Evolutionary conservation across 768 basidiomycete species (phyloP), one percentile per base, ranked within the genome.

Genomic region (Xerocomellus intermedius): DNA sequence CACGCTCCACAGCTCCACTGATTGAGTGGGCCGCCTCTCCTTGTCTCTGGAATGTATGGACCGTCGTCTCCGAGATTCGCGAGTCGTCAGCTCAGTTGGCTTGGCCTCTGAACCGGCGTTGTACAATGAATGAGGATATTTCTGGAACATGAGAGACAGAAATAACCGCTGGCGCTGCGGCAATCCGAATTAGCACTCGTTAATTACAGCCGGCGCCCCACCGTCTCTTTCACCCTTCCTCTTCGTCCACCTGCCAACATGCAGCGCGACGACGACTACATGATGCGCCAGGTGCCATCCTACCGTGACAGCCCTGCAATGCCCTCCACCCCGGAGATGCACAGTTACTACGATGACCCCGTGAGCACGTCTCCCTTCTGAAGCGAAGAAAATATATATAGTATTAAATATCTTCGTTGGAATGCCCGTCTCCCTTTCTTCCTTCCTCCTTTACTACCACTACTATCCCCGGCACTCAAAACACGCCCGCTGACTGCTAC

Each of bases 341-440:
- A 73, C 33, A 48, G 49, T 39, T 70, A 69, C 52, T 67, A 70
- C 51, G 70, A 72, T 22, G 63, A 69, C 47, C 52, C 62, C 19
- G 64, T 68, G 48, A 54, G 58, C 48, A 51, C 33, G 30, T 38
- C 14, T 36, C 21, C 24, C 32, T 12, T 32, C 32, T 26, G 35
- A 52, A 50, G 45, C 52, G 38, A 43, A 17, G 22, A 26, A 42
- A 32, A 39, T 36, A 51, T 32, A 42, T 56, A 51, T 44, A 22
- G 42, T 55, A 53, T 53, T 54, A 56, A 44, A 39, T 19, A 10
- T 41, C 4, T 0, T 39, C 28, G 28, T 49, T 55, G 48, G 16
- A 8, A 42, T 35, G 0, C 35, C 14, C 21, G 6, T 33, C 24
- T 2, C 17, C 30, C 8, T 17, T 35, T 1, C 33, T 26, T 37